Conservation (phyloP, 352 stramenopile species). For the Phytophthora colocasiae region DNA sequence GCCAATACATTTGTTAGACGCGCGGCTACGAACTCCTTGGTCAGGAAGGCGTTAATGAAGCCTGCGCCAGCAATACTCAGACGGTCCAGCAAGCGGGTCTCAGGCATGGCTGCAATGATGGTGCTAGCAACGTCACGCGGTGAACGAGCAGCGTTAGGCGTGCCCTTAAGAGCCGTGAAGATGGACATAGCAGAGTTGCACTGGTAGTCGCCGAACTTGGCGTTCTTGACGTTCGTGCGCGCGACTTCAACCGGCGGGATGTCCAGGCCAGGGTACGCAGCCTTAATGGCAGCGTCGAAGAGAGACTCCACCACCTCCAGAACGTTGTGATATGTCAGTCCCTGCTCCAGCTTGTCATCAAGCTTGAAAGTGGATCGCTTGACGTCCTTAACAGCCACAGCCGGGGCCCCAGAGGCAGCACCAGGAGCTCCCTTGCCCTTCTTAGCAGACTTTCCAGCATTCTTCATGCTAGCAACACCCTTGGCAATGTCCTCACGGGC, state of each 20-base stretch:
- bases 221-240: conserved; percentile 81
- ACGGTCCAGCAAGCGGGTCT: conserved; percentile 90
- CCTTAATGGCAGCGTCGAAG: conserved; percentile 75
- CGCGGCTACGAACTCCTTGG: conserved; percentile 78
- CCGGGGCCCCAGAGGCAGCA: conserved; percentile 19
- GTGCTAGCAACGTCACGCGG: conserved; percentile 90
- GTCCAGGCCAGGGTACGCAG: conserved; percentile 67
- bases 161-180: conserved; percentile 96
- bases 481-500: conserved; percentile 51
- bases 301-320: conserved; percentile 78
- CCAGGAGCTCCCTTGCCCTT: conserved; percentile 19
- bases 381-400: conserved; percentile 20
- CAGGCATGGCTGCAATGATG: conserved; percentile 90
- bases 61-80: conserved; percentile 93
- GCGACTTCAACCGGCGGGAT: conserved; percentile 70
- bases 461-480: conserved; percentile 52
- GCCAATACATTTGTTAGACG: conserved; percentile 75
- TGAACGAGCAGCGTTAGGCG: conserved; percentile 68
- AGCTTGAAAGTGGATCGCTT: conserved; percentile 57
- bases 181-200: conserved; percentile 98
- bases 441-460: conserved; percentile 45
- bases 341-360: conserved; percentile 52
- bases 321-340: conserved; percentile 81
- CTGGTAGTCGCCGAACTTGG: conserved; percentile 97
- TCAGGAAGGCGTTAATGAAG: conserved; percentile 98